A percentile compares a stretch with the other conserved stretches of the same genome.
Evolutionary conservation across 2,329 filamentous ascomycete species (phyloP).

Genomic region (Xylariaceae sp.): DNA sequence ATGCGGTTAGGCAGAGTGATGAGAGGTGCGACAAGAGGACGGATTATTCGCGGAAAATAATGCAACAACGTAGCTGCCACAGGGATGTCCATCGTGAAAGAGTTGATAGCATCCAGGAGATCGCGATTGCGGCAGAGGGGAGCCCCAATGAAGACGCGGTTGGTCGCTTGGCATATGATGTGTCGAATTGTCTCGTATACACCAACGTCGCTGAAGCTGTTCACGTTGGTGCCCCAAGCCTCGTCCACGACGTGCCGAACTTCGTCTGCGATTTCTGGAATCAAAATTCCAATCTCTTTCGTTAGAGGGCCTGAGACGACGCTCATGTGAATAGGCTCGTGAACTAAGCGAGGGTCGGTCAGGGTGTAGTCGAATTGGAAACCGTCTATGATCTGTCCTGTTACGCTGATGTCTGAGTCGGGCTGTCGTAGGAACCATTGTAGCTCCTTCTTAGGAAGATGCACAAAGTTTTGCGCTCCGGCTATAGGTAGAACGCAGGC

Average conservation of each 20-base stretch:
- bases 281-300: slow-evolving; percentile 31
- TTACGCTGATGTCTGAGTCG: slow-evolving; percentile 26
- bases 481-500: slow-evolving; percentile 28
- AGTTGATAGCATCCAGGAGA: slow-evolving; percentile 24
- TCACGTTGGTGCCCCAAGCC: slow-evolving; percentile 24
- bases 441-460: slow-evolving; percentile 29
- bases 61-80: slow-evolving; percentile 19
- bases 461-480: slow-evolving; percentile 20
- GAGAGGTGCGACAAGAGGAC: slow-evolving; percentile 23
- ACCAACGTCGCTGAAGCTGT: slow-evolving; percentile 12
- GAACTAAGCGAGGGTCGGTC: slow-evolving; percentile 22
- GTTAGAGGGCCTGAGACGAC: slow-evolving; percentile 30
- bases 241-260: slow-evolving; percentile 22
- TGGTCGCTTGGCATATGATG: slow-evolving; percentile 30
- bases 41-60: slow-evolving; percentile 20
- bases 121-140: slow-evolving; percentile 27
- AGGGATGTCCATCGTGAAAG: slow-evolving; percentile 27
- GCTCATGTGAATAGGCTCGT: slow-evolving; percentile 25
- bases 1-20: slow-evolving; percentile 27
- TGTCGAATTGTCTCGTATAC: slow-evolving; percentile 27
- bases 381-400: slow-evolving; percentile 18
- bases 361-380: slow-evolving; percentile 29
- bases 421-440: slow-evolving; percentile 34
- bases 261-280: slow-evolving; percentile 31
- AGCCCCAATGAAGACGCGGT: slow-evolving; percentile 32